Evolutionary conservation across 768 basidiomycete species (phyloP), one percentile per base, ranked within the genome.

Genomic region (Pisolithus sp.): DNA sequence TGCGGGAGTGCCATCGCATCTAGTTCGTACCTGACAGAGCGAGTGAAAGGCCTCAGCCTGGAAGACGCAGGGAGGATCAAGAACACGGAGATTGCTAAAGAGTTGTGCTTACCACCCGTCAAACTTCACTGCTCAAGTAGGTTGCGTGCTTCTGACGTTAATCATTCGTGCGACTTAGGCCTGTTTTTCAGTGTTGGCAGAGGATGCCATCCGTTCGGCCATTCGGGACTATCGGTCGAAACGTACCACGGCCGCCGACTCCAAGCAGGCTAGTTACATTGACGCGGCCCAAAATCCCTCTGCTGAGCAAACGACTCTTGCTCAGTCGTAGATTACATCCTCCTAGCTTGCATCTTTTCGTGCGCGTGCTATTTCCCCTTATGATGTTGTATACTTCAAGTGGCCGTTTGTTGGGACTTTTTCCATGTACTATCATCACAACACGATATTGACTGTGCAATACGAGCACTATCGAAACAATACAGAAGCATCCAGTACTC

Each of bases 81-180:
- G 73, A 99, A 99, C 75, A 98, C 96, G 10, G 96, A 98, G 68
- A 99, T 98, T 66, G 96, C 96, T 20, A 94, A 96, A 73, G 96
- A 98, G 70, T 73, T 98, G 17, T 89, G 88, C 62, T 71, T 98
- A 45, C 95, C 95, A 6, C 94, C 95, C 46, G 95, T 98, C 63
- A 98, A 98, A 71, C 81, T 93, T 17, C 91, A 93, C 69, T 93
- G 92, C 64, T 93, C 91, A 26, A 93, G 92, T 93, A 59, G 47
- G 87, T 77, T n/a, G 48, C 57, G 34, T 47, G 48, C 46, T 49
- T 31, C 46, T 30, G 53, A 51, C 49, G 44, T 2, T 15, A 15
- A 8, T 50, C 52, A 12, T 50, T 60, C 52, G 56, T 60, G 57
- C 68, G 56, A 69, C 59, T 56, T 47, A n/a, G 8, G 4, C n/a